Base-by-base conservation (phyloP, 805 yeast genomes). In the Ogataea dorogensis region DNA sequence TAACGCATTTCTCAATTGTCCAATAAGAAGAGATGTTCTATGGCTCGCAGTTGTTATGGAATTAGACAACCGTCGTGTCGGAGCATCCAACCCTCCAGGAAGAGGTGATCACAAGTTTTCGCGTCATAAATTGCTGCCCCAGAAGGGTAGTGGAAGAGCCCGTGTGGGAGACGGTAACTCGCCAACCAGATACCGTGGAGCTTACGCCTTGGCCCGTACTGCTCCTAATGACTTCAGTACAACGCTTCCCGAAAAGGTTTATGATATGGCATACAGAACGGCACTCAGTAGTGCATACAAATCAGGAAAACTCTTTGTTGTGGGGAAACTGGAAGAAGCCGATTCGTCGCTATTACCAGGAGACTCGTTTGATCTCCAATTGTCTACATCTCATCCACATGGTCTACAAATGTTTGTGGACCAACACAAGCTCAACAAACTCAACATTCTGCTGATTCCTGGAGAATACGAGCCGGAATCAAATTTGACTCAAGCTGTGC, bases 1-100 rank as follows among this genome's bases (percentile, higher is more conserved):
- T 23, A 59, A 83, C 3, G 56, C 68, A n/a, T 69, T 88, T 24
- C 67, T 93, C 27, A 80, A 79, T 40, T 69, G 72, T 14, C 95
- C 95, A 30, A 59, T 86, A 40, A 81, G 98, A 64, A 79, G 96
- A 61, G 99, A 93, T 61, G 64, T 89, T 20, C 73, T 93, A 42
- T 93, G 98, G 97, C 78, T 80, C 54, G 96, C 98, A 1, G 96
- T 87, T 20, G 84, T 86, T 3, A 87, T 72, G 68, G 99, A 93
- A 68, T 83, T 89, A 24, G 96, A 93, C 58, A 77, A 76, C 46
- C 79, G 79, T 46, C 79, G 97, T 61, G 96, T 87, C 8, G 96
- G 97, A 28, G 73, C 97, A 1, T 79, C 86, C 1, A 82, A 81
- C 54, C 94, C 93, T 20, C 82, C 86, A 23, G 86, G 93, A 40